These are phyloP conservation scores for Phylloporus sp. DNA, from an alignment of 1,284 basidiomycete genomes.

Conservation along the genomic window DNA sequence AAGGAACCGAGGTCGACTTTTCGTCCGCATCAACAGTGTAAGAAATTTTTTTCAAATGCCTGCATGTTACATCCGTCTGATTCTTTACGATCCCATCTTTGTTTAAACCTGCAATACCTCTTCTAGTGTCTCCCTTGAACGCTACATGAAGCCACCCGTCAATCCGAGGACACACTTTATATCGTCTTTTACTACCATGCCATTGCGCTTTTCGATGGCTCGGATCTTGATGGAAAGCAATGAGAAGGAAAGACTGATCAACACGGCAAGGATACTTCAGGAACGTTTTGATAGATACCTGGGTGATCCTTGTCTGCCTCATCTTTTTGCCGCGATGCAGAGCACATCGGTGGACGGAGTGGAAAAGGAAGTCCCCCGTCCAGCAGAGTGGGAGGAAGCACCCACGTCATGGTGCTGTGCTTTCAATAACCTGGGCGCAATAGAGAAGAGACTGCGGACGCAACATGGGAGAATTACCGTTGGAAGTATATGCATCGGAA, in stretches of 20 bases:
- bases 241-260: constrained; percentile 21
- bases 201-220: constrained; percentile 25
- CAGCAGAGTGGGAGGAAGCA: background rate
- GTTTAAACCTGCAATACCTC: background rate
- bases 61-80: background rate
- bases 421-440: constrained; percentile 20
- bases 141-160: constrained; percentile 24
- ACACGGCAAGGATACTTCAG: constrained; percentile 15
- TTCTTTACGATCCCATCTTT: background rate
- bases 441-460: constrained; percentile 20
- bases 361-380: too few species aligned
- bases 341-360: background rate
- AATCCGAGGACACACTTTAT: constrained; percentile 24
- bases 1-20: constrained; percentile 23
- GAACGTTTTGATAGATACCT: constrained; percentile 22
- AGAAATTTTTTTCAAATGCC: background rate
- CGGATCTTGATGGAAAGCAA: constrained; percentile 7
- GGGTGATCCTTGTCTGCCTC: constrained; percentile 21
- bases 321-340: constrained; percentile 1
- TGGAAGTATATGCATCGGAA: constrained; percentile 9
- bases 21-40: constrained; percentile 17
- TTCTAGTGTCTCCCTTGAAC: constrained; percentile 24
- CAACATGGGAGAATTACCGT: constrained; percentile 8
- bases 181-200: constrained; percentile 17
- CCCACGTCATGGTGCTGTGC: constrained; percentile 12